These are phyloP conservation scores for Pisolithus marmoratus DNA, from an alignment of 768 basidiomycete species.

Conservation along the genomic window DNA sequence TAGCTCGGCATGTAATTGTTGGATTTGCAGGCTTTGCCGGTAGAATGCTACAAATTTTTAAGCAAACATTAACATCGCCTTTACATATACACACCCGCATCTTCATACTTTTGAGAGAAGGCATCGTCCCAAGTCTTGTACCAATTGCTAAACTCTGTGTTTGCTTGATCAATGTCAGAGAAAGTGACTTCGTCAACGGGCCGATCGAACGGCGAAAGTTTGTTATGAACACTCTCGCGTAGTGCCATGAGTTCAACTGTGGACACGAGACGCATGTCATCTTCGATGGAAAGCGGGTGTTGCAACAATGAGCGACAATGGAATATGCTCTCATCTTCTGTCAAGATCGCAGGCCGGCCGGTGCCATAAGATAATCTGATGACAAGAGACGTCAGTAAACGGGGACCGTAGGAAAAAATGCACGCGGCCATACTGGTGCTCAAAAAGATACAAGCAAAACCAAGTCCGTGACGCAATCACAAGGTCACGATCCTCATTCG, in stretches of 20 bases:
- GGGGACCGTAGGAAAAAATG: background rate
- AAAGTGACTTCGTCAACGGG: constrained; percentile 74
- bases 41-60: constrained; percentile 60
- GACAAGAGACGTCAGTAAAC: background rate
- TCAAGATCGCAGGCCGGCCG: constrained; percentile 86
- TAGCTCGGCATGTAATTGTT: constrained; percentile 80
- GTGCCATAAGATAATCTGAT: constrained; percentile 91
- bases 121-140: constrained; percentile 73
- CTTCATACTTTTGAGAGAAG: constrained; percentile 77
- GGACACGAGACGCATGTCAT: constrained; percentile 92
- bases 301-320: constrained; percentile 74
- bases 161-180: constrained; percentile 63
- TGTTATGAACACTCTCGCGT: constrained; percentile 80
- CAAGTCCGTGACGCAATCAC: constrained; percentile 82
- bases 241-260: constrained; percentile 91
- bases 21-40: constrained; percentile 81
- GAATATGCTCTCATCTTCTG: constrained; percentile 87
- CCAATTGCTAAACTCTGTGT: constrained; percentile 77
- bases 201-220: constrained; percentile 71
- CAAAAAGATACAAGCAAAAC: constrained; percentile 92
- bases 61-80: constrained; percentile 3
- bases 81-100: constrained; percentile 52
- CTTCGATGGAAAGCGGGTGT: constrained; percentile 85
- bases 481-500: constrained; percentile 66
- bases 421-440: constrained; percentile 70